Base-by-base conservation (phyloP, 352 stramenopile genomes). In the Phytophthora rubi region DNA sequence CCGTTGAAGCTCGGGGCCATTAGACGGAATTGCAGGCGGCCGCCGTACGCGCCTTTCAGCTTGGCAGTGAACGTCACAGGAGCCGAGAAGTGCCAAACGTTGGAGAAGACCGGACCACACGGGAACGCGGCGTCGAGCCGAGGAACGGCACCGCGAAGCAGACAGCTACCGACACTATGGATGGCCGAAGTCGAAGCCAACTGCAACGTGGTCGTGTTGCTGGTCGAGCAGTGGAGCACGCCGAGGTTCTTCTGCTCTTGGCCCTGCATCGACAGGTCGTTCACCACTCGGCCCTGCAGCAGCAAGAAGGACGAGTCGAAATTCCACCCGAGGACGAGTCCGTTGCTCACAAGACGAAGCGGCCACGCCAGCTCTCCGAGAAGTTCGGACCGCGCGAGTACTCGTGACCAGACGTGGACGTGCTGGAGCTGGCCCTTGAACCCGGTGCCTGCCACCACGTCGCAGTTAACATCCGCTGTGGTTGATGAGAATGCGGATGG, bases 1-100 rank as follows among this genome's bases (percentile, higher is more conserved):
- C 86, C 84, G n/a, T 91, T 92, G 21, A 77, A 82, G 37, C 84
- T 92, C n/a, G 84, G 80, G 0, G 83, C 80, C 2, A 92, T 68
- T 65, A 94, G 76, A n/a, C 83, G 76, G 57, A 83, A 94, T 62
- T 92, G 86, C 39, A 94, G 64, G 1, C 83, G 78, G 7, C 86
- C 86, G 9, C 83, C 86, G 60, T 92, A 91, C 35, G 81, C 80
- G 12, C 16, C 45, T 12, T 75, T 61, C 15, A 94, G 45, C 15
- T 76, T 45, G 5, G 55, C 15, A 6, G 80, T 64, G 30, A 92
- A 75, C 7, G 59, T 28, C 0, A 4, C 30, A 2, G 84, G 74
- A 0, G 86, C 86, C 6, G 71, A 70, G 48, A 92, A 94, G 23
- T 91, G 73, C 84, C 86, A 94, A 30, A 94, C 59, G 51, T 91